These are phyloP conservation scores for Vitis hybrid DNA, from an alignment of 177 flowering plant genomes.

Conservation along the genomic window DNA sequence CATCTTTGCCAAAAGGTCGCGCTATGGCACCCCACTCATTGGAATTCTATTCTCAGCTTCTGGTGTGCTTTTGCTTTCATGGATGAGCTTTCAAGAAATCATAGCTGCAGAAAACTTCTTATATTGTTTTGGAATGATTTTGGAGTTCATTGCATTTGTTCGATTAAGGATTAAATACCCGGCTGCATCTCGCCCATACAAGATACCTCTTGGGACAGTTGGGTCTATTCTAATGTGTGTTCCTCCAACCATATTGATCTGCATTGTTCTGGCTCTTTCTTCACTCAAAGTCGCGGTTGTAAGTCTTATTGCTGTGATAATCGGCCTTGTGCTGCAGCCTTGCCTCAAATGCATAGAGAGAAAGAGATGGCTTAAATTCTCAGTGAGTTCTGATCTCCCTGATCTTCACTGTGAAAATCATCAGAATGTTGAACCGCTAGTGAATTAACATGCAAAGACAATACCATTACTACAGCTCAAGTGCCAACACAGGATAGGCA, in stretches of 20 bases:
- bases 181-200: conserved; percentile 51
- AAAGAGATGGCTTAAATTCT: conserved; percentile 50
- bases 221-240: conserved; percentile 54
- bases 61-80: conserved; percentile 52
- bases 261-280: conserved; percentile 46
- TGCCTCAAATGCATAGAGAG: conserved; percentile 41
- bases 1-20: conserved; percentile 51
- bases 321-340: conserved; percentile 55
- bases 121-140: conserved; percentile 68
- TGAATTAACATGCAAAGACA: too few relatives aligned
- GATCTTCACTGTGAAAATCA: conserved; percentile 22
- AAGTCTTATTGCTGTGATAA: conserved; percentile 39
- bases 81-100: conserved; percentile 68
- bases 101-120: conserved; percentile 64
- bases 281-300: conserved; percentile 43
- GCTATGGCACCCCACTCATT: conserved; percentile 52
- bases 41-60: conserved; percentile 70
- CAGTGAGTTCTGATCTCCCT: conserved; percentile 42
- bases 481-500: too few relatives aligned
- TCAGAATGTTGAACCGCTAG: too few relatives aligned
- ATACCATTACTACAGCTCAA: too few relatives aligned
- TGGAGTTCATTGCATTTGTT: conserved; percentile 62
- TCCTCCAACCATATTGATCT: conserved; percentile 53
- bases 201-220: conserved; percentile 52
- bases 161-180: conserved; percentile 47